These are phyloP conservation scores for Dioscorea dumetorum DNA, from an alignment of 106 monocot genomes.

Conservation along the genomic window DNA sequence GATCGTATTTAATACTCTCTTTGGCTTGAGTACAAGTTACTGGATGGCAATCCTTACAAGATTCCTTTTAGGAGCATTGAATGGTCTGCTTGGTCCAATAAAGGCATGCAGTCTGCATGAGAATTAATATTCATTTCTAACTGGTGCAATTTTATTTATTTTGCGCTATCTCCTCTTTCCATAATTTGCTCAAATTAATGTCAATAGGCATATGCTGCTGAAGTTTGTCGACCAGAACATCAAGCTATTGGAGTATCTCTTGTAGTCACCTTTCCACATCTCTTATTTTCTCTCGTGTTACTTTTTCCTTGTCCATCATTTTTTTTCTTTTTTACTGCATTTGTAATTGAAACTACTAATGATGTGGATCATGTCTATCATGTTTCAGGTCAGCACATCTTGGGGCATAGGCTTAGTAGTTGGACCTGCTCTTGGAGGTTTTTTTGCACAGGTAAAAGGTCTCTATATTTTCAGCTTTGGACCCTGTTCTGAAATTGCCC, in stretches of 20 bases:
- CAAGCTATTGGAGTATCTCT: conserved; percentile 36
- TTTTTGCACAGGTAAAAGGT: conserved; percentile 1
- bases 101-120: conserved; percentile 14
- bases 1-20: conserved; percentile 70
- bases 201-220: conserved; percentile 31
- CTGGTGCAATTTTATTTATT: too few species aligned
- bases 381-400: conserved; percentile 4
- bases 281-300: background rate
- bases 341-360: background rate
- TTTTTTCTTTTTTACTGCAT: background rate
- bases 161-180: too few species aligned
- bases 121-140: too few species aligned
- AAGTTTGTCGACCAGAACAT: conserved; percentile 27
- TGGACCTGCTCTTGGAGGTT: conserved; percentile 10
- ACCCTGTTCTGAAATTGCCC: background rate
- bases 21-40: conserved; percentile 76
- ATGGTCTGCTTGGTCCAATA: conserved; percentile 53
- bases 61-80: conserved; percentile 76
- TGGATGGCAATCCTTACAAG: conserved; percentile 91
- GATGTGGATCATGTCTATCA: background rate
- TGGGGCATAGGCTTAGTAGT: conserved; percentile 7
- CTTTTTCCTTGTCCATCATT: background rate
- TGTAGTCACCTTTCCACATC: conserved; percentile 12
- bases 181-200: background rate
- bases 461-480: too few species aligned